Conservation (phyloP, 192 early-diverging fungal genomes). For the Pecoramyces ruminantium region DNA sequence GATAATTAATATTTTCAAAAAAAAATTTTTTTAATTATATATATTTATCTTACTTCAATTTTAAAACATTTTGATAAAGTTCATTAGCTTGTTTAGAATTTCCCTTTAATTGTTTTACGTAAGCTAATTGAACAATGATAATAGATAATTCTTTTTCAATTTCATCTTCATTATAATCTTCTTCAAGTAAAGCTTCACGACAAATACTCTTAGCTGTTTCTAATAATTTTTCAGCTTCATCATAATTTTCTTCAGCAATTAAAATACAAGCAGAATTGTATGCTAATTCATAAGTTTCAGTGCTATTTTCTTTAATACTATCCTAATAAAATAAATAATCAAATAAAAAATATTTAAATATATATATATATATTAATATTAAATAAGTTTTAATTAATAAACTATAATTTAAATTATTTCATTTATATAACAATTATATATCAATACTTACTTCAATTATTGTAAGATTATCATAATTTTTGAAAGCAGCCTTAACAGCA, state of each 20-base stretch:
- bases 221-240: constrained; percentile 27
- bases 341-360: not conserved
- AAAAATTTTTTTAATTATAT: no score
- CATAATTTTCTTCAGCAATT: constrained; percentile 30
- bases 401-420: no score
- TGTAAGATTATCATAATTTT: not conserved
- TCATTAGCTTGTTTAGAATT: constrained; percentile 25
- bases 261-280: constrained; percentile 47
- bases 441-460: not conserved
- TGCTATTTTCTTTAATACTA: constrained; percentile 9
- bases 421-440: no score
- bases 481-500: constrained; percentile 26
- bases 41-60: constrained; percentile 36
- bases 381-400: no score
- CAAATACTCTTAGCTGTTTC: constrained; percentile 41
- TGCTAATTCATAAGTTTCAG: constrained; percentile 38
- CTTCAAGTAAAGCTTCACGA: constrained; percentile 19
- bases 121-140: constrained; percentile 44
- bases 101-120: constrained; percentile 45
- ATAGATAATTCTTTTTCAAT: constrained; percentile 46
- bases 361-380: not conserved
- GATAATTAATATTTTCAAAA: no score
- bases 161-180: constrained; percentile 40
- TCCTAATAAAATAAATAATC: not conserved
- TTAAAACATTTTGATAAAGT: constrained; percentile 35